Conservation (phyloP, 2,329 filamentous ascomycete genomes). For the Arthrobotrys musiformis region DNA sequence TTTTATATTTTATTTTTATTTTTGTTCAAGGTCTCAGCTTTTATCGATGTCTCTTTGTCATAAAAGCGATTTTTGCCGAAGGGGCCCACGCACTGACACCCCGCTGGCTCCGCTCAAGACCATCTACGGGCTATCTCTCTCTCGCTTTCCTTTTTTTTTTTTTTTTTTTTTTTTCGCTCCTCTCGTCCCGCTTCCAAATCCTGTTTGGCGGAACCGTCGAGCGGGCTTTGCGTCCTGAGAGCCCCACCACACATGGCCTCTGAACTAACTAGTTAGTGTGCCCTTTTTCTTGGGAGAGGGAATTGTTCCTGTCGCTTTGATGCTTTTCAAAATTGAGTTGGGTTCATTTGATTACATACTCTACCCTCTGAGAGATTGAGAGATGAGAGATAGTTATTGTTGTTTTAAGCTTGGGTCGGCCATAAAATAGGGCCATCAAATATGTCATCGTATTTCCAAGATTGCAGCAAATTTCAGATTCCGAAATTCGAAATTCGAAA, state of each 20-base stretch:
- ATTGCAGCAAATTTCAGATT: conserved; percentile 35
- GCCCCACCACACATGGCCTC: conserved; percentile 22
- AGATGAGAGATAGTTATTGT: neutral
- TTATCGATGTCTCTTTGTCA: neutral
- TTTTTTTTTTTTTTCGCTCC: neutral
- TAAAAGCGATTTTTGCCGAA: conserved; percentile 34
- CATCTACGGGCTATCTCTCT: conserved; percentile 37
- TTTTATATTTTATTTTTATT: neutral
- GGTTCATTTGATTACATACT: neutral
- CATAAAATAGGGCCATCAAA: too few species aligned
- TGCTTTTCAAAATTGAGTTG: neutral
- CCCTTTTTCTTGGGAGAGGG: neutral
- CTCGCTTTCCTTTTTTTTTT: neutral
- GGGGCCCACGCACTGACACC: conserved; percentile 40
- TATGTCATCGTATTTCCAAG: conserved; percentile 32
- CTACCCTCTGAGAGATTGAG: neutral
- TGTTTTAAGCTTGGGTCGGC: conserved; percentile 3
- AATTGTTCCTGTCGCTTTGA: conserved; percentile 2
- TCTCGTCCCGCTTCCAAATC: conserved; percentile 56
- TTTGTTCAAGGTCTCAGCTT: neutral
- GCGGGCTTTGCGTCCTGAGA: conserved; percentile 4
- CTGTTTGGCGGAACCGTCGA: conserved; percentile 56
- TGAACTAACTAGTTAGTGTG: too few species aligned
- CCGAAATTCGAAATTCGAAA: neutral
- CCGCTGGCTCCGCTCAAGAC: conserved; percentile 30